phyloP scores from a whole-genome alignment of 257 asterid genomes.

The Scutellaria barbata region DNA sequence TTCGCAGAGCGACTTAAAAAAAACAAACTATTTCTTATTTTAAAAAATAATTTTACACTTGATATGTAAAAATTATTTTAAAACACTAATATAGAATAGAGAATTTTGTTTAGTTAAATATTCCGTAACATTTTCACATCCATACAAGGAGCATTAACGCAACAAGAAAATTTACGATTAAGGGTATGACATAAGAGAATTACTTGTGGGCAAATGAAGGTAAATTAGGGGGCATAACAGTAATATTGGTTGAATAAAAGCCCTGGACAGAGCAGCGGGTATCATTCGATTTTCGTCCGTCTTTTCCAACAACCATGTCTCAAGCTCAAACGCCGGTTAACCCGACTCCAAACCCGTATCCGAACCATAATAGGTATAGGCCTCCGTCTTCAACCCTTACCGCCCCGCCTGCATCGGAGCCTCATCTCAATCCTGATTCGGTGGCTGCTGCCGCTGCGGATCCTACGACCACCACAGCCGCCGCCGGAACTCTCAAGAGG shows the following conservation, averaged over 20 bases:
- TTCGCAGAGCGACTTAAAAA: too few species aligned
- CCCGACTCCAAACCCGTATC: conserved; percentile 32
- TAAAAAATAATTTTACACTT: too few species aligned
- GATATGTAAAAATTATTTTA: too few species aligned
- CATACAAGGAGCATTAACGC: too few species aligned
- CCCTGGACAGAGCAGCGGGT: conserved; percentile 16
- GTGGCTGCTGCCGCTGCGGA: conserved; percentile 39
- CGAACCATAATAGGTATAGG: conserved; percentile 27
- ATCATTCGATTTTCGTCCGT: background rate
- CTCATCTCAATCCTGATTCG: conserved; percentile 24
- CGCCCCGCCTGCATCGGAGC: conserved; percentile 38
- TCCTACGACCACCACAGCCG: conserved; percentile 21
- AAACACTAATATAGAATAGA: too few species aligned
- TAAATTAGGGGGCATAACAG: background rate
- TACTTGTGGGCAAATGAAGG: too few species aligned
- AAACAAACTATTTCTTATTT: too few species aligned
- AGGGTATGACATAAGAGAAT: too few species aligned
- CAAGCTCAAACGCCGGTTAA: conserved; percentile 38
- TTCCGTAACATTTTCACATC: too few species aligned
- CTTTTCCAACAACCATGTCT: conserved; percentile 45
- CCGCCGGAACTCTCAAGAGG: conserved; percentile 53
- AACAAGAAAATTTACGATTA: too few species aligned
- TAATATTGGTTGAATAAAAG: conserved; percentile 12
- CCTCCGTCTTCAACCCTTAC: conserved; percentile 31
- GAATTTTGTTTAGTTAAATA: too few species aligned